phyloP scores from a whole-genome alignment of 441 rosid species.

The Adansonia rubrostipa region DNA sequence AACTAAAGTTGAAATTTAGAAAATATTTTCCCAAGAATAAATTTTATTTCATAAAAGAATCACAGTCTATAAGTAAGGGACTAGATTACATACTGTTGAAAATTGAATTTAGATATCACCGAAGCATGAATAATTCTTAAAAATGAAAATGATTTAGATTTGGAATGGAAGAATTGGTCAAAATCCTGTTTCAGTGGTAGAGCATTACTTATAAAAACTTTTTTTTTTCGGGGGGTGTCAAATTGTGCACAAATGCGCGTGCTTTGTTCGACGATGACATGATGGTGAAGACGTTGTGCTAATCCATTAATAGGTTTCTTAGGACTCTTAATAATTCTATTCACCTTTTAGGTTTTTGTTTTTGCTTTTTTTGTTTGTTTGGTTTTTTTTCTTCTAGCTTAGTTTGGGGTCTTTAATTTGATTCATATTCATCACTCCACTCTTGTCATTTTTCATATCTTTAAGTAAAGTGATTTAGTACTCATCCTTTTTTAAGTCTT shows the following conservation, averaged over 20 bases:
- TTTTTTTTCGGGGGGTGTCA: constrained; percentile 31
- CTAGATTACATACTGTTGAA: no score
- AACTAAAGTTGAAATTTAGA: not conserved
- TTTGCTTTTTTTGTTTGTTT: no score
- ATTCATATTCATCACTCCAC: constrained; percentile 1
- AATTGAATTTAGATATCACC: no score
- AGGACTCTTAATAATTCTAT: not conserved
- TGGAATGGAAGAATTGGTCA: constrained; percentile 14
- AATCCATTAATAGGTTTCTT: constrained; percentile 20
- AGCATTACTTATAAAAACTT: not conserved
- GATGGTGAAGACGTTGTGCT: constrained; percentile 41
- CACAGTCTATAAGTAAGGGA: no score
- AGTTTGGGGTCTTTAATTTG: not conserved
- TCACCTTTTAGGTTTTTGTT: not conserved
- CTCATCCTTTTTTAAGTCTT: not conserved
- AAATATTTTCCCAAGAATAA: not conserved
- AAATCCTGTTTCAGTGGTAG: not conserved
- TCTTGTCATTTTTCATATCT: not conserved
- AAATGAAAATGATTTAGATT: constrained; percentile 1
- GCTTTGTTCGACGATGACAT: constrained; percentile 46
- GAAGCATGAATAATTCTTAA: not conserved
- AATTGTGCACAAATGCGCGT: constrained; percentile 43
- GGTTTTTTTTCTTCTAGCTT: not conserved
- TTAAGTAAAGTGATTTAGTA: not conserved
- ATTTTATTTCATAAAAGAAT: no score